These are phyloP conservation scores for Cryptococcus sp. DNA, from an alignment of 1,284 basidiomycete genomes.

Conservation along the genomic window DNA sequence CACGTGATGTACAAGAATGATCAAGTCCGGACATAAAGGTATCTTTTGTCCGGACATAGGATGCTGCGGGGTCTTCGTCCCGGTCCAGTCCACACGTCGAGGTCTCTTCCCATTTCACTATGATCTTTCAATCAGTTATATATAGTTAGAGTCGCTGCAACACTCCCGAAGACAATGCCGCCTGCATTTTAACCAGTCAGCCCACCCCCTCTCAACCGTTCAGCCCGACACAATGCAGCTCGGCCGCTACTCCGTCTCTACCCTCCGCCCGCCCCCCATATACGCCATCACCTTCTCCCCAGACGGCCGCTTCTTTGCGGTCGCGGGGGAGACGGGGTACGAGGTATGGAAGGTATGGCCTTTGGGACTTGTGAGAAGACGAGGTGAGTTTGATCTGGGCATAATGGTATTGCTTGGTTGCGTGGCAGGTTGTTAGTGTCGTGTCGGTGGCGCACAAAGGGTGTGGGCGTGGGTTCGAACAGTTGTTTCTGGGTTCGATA, in stretches of 20 bases:
- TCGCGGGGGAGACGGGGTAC: conserved; percentile 78
- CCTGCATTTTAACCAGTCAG: not conserved
- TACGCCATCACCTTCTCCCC: conserved; percentile 72
- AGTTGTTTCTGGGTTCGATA: not conserved
- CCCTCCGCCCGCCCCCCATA: conserved; percentile 71
- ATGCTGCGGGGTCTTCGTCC: too few relatives aligned
- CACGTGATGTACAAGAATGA: too few relatives aligned
- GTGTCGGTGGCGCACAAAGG: not conserved
- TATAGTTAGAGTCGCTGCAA: too few relatives aligned
- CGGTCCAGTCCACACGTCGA: not conserved
- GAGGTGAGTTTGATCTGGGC: conserved; percentile 57
- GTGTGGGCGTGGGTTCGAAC: not conserved
- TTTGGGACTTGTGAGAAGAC: conserved; percentile 69
- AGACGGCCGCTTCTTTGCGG: conserved; percentile 74
- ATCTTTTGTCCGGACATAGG: too few relatives aligned
- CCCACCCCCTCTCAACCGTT: not conserved
- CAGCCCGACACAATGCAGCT: conserved; percentile 65
- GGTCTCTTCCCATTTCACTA: not conserved
- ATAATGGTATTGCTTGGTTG: too few relatives aligned
- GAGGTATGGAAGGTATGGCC: conserved; percentile 80
- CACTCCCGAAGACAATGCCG: not conserved
- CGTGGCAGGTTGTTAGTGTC: too few relatives aligned
- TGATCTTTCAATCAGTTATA: not conserved
- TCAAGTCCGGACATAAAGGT: too few relatives aligned
- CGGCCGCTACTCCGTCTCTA: conserved; percentile 76